Percentiles rank a stretch among this genome's conserved stretches.
Conservation (phyloP, 192 early-diverging fungal genomes). For the Mortierella alpina region DNA sequence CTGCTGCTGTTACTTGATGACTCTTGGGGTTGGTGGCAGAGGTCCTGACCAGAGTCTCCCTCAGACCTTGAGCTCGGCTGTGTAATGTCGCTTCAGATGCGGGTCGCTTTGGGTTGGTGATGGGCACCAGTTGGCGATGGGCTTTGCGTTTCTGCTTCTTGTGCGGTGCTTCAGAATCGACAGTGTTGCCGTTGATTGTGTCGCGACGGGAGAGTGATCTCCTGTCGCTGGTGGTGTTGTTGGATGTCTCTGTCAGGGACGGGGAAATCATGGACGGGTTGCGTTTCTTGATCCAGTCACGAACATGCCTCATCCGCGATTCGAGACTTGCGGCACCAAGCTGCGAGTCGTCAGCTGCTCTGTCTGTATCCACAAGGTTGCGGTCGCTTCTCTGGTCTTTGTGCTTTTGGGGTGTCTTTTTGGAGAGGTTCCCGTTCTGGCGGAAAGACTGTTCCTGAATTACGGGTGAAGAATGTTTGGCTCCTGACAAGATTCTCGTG, state of each 20-base stretch:
- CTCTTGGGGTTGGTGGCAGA: neutral
- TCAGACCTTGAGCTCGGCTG: neutral
- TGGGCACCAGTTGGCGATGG: constrained; percentile 22
- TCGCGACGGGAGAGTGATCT: no score
- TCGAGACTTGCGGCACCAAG: constrained; percentile 22
- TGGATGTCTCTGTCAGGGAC: constrained; percentile 22
- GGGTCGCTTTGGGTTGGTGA: constrained; percentile 19
- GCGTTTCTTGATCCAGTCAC: constrained; percentile 32
- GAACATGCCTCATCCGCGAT: constrained; percentile 39
- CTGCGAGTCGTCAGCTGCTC: neutral
- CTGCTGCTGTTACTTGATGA: neutral
- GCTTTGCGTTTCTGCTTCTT: constrained; percentile 26
- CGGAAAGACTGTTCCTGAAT: no score
- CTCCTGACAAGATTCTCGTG: neutral
- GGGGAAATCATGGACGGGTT: constrained; percentile 39
- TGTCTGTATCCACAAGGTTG: neutral
- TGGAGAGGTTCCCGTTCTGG: no score
- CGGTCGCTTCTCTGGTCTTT: no score
- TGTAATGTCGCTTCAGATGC: neutral
- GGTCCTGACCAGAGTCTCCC: no score
- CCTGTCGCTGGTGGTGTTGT: neutral
- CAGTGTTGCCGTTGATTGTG: neutral
- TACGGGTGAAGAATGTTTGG: neutral
- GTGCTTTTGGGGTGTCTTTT: no score
- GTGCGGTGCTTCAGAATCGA: constrained; percentile 4